phyloP scores from a whole-genome alignment of 192 early-diverging fungal genomes.

The Umbelopsis sp. region DNA sequence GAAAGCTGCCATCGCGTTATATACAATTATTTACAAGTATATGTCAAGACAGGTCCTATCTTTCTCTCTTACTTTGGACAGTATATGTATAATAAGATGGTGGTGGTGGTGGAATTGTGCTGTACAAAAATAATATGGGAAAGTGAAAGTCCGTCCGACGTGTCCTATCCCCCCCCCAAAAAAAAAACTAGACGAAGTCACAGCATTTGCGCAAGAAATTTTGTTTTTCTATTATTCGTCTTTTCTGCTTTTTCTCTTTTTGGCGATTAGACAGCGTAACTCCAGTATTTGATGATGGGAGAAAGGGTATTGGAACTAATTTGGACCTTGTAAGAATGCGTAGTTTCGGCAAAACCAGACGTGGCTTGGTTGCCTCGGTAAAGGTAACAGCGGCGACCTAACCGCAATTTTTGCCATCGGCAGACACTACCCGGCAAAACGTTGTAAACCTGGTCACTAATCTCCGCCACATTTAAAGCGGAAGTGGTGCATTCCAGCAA shows the following conservation, averaged over 20 bases:
- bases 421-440: not conserved
- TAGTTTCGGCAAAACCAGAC: not conserved
- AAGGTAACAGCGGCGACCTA: not conserved
- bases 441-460: conserved; percentile 6
- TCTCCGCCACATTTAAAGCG: not conserved
- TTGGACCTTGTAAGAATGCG: not conserved
- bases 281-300: not conserved
- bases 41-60: too few species aligned
- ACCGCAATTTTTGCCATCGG: not conserved
- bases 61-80: too few species aligned
- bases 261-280: not conserved
- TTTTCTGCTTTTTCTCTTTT: too few species aligned
- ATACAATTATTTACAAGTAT: too few species aligned
- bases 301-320: not conserved
- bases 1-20: too few species aligned
- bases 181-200: too few species aligned
- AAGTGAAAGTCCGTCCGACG: too few species aligned
- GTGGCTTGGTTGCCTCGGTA: not conserved
- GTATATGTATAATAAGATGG: too few species aligned
- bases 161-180: not conserved
- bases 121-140: too few species aligned
- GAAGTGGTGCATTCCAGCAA: not conserved
- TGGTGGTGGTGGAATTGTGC: too few species aligned
- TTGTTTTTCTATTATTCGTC: too few species aligned
- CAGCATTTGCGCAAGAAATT: not conserved